Percentiles rank a stretch among this genome's conserved stretches.
These are phyloP conservation scores for Saturnispora dispora DNA, from an alignment of 805 yeast genomes.

Conservation along the genomic window DNA sequence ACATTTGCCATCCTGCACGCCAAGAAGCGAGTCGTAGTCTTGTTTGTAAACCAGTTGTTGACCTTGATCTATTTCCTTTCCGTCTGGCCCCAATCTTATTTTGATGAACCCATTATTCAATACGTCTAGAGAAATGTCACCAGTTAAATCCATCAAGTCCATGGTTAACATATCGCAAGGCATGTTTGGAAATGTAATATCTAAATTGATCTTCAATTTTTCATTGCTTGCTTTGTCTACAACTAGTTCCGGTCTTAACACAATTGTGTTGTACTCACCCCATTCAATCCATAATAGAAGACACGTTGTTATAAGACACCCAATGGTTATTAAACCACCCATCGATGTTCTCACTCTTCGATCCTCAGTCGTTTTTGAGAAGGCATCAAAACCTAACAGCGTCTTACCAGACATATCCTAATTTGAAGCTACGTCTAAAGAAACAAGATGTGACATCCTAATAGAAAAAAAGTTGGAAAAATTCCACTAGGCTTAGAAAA, in stretches of 20 bases:
- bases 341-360: slow-evolving; percentile 79
- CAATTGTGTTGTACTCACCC: slow-evolving; percentile 57
- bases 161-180: slow-evolving; percentile 79
- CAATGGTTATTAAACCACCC: slow-evolving; percentile 81
- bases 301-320: slow-evolving; percentile 39
- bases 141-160: slow-evolving; percentile 84
- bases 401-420: neutral
- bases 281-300: slow-evolving; percentile 67
- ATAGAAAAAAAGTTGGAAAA: neutral
- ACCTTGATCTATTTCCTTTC: slow-evolving; percentile 31
- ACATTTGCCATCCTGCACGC: slow-evolving; percentile 43
- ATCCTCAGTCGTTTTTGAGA: slow-evolving; percentile 90
- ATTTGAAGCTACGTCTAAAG: neutral
- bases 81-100: slow-evolving; percentile 50
- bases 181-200: slow-evolving; percentile 70
- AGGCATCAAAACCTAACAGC: slow-evolving; percentile 71
- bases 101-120: slow-evolving; percentile 62
- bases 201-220: slow-evolving; percentile 68
- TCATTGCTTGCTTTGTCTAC: slow-evolving; percentile 72
- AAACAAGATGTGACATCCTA: neutral
- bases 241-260: slow-evolving; percentile 72
- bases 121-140: slow-evolving; percentile 73
- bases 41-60: neutral
- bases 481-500: neutral
- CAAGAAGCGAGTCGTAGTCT: neutral